Evolutionary conservation across 73 alveolate genomes (phyloP), one percentile per base, ranked within the genome.

Genomic region (Paramecium primaurelia): DNA sequence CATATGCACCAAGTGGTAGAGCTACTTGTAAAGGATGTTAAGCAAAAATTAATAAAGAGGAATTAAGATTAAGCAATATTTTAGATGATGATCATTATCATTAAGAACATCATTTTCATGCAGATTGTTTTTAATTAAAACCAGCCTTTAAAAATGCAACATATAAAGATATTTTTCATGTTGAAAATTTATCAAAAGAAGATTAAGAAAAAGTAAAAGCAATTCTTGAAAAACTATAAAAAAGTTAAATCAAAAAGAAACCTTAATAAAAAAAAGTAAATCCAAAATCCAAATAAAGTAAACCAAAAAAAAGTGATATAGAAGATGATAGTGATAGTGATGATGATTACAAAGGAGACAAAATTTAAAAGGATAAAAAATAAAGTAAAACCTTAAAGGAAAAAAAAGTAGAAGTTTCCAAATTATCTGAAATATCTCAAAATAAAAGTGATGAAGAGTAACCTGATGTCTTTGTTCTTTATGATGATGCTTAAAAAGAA

Each of bases 11-110:
- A 12, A 36, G 37, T 36, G 59, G 59, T 14, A 36, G 87, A 40
- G 87, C 87, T 4, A 36, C 87, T 30, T 73, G 87, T 20, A 73
- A 73, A 73, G 87, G 87, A 2, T 73, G 87, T 40, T 37, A 73
- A 73, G 37, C 12, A 10, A 73, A 73, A 14, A 73, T 73, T 11
- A 68, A 8, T 2, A 73, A 73, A 73, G 87, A 38, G 3, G 58
- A 34, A 20, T 68, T 73, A 3, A 73, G 87, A 73, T 16, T 73
- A 73, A 37, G 59, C 18, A 34, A 37, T 11, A 14, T 73, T 30
- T n/a, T 22, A 16, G 87, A 73, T 73, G 87, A 34, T 20, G 87
- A 40, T 37, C 60, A 73, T 73, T 37, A 30, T 37, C 37, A 22
- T 36, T 14, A 32, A 22, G 58, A 73, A 73, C 40, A 16, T 16